These are phyloP conservation scores for Vitis hybrid DNA, from an alignment of 177 flowering plant species.

Conservation along the genomic window DNA sequence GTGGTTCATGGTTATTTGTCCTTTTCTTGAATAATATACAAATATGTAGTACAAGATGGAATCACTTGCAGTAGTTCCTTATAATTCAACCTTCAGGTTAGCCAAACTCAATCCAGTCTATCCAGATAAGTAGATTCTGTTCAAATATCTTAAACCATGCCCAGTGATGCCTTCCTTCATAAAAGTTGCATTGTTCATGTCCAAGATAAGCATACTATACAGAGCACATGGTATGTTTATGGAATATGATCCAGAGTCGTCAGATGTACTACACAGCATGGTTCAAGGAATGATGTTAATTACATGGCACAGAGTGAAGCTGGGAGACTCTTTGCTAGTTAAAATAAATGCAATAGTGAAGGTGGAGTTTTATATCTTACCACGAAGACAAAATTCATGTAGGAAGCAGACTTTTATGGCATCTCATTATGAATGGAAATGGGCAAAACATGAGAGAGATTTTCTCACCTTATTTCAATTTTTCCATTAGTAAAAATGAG, in stretches of 20 bases:
- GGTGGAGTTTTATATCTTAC: neutral
- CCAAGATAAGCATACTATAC: neutral
- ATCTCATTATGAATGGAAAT: neutral
- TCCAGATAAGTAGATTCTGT: no score
- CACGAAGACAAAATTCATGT: neutral
- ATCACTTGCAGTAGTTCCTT: no score
- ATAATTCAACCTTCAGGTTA: no score
- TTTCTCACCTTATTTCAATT: conserved; percentile 70
- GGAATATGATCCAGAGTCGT: neutral
- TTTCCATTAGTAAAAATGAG: conserved; percentile 71
- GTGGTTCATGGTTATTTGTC: no score
- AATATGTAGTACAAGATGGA: no score
- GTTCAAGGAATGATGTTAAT: neutral
- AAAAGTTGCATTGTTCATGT: neutral
- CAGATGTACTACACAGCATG: neutral
- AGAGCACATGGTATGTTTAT: neutral
- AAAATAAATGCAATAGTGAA: neutral
- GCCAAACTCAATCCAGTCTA: no score
- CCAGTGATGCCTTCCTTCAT: no score
- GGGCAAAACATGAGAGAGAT: neutral
- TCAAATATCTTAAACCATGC: no score
- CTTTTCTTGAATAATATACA: no score
- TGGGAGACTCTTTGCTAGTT: neutral
- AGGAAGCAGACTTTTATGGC: neutral
- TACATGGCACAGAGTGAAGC: neutral